phyloP scores from a whole-genome alignment of 495 filamentous ascomycete genomes.

The Parachaetomium inaequale region DNA sequence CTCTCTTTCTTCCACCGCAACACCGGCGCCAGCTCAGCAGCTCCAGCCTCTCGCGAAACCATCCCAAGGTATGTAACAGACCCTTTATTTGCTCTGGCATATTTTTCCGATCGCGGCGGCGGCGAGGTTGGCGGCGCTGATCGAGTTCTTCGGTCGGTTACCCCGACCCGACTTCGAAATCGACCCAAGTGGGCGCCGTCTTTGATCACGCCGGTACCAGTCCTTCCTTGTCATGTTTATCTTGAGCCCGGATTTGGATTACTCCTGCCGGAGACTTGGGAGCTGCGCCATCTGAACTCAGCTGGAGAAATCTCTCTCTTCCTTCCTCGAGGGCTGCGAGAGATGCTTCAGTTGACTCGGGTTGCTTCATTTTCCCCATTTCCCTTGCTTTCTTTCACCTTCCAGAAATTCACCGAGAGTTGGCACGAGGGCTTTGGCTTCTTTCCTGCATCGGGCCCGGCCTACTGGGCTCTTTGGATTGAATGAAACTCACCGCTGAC shows the following conservation, averaged over 20 bases:
- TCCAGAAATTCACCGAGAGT: neutral
- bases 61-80: conserved; percentile 3
- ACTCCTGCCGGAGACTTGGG: neutral
- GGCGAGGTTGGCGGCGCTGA: neutral
- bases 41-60: neutral
- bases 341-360: neutral
- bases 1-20: neutral
- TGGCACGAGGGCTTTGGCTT: neutral
- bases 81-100: neutral
- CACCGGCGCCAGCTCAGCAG: neutral
- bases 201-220: neutral
- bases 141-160: neutral
- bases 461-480: neutral
- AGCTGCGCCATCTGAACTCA: conserved; percentile 3
- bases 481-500: neutral
- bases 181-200: neutral
- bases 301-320: neutral
- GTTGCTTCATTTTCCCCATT: neutral
- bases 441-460: neutral
- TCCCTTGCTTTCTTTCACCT: neutral
- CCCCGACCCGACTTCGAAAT: neutral
- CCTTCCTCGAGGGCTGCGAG: neutral
- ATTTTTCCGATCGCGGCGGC: neutral
- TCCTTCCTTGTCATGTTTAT: neutral
- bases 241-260: neutral